Evolutionary conservation across 1,139 yeast genomes (phyloP).

Genomic region (Saccharomyces hybrid): DNA sequence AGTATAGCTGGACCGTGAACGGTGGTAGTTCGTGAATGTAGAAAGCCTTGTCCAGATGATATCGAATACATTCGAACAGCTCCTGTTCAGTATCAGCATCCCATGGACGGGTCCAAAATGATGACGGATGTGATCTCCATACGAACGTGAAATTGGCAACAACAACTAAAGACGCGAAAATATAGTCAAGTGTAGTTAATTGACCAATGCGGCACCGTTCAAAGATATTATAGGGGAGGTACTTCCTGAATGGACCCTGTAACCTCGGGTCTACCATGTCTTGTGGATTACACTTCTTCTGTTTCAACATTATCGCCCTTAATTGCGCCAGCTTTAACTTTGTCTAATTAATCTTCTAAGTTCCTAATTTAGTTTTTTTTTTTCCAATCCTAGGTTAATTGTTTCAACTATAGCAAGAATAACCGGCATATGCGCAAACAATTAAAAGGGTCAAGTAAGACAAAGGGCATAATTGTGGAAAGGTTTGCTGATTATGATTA

Average conservation of each 20-base stretch:
- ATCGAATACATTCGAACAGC: not conserved
- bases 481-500: too few species aligned
- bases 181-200: not conserved
- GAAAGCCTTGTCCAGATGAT: not conserved
- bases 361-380: too few species aligned
- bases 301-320: not conserved
- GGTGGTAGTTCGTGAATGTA: constrained; percentile 12
- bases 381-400: too few species aligned
- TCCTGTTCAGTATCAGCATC: not conserved
- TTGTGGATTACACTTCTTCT: not conserved
- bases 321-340: too few species aligned
- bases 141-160: constrained; percentile 3
- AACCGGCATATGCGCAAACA: too few species aligned
- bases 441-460: too few species aligned
- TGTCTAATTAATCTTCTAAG: too few species aligned
- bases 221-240: constrained; percentile 10
- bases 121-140: not conserved
- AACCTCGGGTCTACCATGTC: not conserved
- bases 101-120: not conserved
- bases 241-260: constrained; percentile 12
- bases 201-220: constrained; percentile 6
- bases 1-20: constrained; percentile 17
- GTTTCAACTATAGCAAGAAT: too few species aligned
- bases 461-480: too few species aligned
- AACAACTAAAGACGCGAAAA: constrained; percentile 1